Conservation (phyloP, 2,329 filamentous ascomycete species). For the Tolypocladium sp. region DNA sequence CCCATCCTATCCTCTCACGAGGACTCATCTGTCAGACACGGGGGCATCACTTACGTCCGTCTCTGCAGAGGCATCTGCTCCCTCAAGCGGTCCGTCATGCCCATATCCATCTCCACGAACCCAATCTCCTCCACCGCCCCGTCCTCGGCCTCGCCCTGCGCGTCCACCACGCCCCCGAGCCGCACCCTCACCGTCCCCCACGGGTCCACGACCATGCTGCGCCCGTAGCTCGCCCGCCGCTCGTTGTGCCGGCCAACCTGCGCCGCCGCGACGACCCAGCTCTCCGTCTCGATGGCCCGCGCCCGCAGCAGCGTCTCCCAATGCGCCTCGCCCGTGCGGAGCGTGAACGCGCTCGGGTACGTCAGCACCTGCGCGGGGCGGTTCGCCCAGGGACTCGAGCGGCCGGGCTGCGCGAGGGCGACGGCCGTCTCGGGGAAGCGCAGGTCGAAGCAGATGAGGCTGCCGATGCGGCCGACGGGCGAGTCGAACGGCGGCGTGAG, state of each 20-base stretch:
- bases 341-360: constrained; percentile 85
- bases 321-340: constrained; percentile 75
- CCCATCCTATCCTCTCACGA: too few relatives aligned
- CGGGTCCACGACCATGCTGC: constrained; percentile 76
- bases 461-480: constrained; percentile 63
- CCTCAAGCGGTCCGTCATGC: constrained; percentile 36
- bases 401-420: constrained; percentile 42
- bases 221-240: constrained; percentile 74
- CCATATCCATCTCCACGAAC: constrained; percentile 45
- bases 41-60: constrained; percentile 45
- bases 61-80: constrained; percentile 42
- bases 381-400: constrained; percentile 17
- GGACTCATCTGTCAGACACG: too few relatives aligned
- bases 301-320: constrained; percentile 75
- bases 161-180: constrained; percentile 45
- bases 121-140: constrained; percentile 36
- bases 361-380: constrained; percentile 62
- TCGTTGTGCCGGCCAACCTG: constrained; percentile 66
- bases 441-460: constrained; percentile 85
- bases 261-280: constrained; percentile 78
- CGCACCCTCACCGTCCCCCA: constrained; percentile 71
- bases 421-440: constrained; percentile 72
- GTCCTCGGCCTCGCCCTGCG: constrained; percentile 28
- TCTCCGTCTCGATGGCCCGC: constrained; percentile 81
- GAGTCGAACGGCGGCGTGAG: constrained; percentile 66